phyloP scores from a whole-genome alignment of 192 early-diverging fungal species.

The Funneliformis geosporum region DNA sequence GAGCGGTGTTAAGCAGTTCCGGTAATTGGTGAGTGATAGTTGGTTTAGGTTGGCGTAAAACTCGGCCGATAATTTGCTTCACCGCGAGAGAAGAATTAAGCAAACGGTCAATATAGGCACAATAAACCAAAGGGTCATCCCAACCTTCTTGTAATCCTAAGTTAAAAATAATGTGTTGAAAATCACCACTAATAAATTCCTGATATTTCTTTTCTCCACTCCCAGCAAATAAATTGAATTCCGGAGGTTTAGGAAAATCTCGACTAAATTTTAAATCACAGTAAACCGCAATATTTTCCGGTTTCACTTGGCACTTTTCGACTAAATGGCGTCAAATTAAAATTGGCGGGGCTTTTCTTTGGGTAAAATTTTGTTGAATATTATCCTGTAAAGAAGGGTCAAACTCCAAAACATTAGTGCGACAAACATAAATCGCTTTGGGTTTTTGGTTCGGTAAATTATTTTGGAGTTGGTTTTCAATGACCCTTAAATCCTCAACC shows the following conservation, averaged over 20 bases:
- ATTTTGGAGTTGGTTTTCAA: not conserved
- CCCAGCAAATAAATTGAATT: not conserved
- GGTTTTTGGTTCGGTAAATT: too few species aligned
- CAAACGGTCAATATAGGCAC: not conserved
- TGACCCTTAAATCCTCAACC: not conserved
- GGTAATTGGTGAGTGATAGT: too few species aligned
- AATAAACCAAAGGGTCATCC: not conserved
- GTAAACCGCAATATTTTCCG: not conserved
- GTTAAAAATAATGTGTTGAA: constrained; percentile 19
- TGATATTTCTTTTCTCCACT: not conserved
- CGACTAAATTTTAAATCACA: not conserved
- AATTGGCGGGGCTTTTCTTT: not conserved
- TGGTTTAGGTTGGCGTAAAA: not conserved
- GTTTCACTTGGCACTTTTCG: not conserved
- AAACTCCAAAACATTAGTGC: not conserved
- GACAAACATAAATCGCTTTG: constrained; percentile 1
- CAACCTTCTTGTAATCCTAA: not conserved
- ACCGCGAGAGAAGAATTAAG: not conserved
- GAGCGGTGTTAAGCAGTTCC: not conserved
- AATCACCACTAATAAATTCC: not conserved
- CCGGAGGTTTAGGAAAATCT: not conserved
- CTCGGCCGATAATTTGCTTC: not conserved
- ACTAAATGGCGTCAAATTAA: not conserved
- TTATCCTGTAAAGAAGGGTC: not conserved
- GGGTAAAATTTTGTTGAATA: not conserved